phyloP scores from a whole-genome alignment of 23 red algal genomes.

The Gracilaria caudata region DNA sequence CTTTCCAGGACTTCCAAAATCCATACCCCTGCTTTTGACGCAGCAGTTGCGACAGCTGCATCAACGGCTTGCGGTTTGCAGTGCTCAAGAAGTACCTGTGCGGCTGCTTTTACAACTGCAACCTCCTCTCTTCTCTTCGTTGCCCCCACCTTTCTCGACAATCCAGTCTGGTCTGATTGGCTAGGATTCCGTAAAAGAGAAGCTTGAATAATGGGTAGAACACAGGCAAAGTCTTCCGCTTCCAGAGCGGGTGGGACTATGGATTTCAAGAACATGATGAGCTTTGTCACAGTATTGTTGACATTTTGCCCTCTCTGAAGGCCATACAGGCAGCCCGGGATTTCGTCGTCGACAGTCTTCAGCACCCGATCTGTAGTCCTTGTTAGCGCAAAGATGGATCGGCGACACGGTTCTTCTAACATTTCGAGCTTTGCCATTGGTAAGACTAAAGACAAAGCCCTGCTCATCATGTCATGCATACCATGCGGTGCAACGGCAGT shows the following conservation, averaged over 20 bases:
- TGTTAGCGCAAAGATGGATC: conserved; percentile 9
- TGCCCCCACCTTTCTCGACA: conserved; percentile 27
- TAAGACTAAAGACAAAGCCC: conserved; percentile 49
- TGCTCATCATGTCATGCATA: conserved; percentile 33
- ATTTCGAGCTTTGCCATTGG: conserved; percentile 31
- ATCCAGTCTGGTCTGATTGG: conserved; percentile 17
- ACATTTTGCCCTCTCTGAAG: conserved; percentile 38
- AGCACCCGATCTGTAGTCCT: not conserved
- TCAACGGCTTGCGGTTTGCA: conserved; percentile 68
- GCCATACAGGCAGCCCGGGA: conserved; percentile 29
- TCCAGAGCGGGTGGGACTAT: conserved; percentile 42
- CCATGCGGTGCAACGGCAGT: conserved; percentile 35
- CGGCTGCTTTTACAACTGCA: conserved; percentile 52
- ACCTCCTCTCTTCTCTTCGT: conserved; percentile 31
- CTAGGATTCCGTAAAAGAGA: conserved; percentile 44
- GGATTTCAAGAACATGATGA: conserved; percentile 28
- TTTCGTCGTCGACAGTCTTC: conserved; percentile 14
- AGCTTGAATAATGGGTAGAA: conserved; percentile 58
- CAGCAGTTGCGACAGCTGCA: conserved; percentile 67
- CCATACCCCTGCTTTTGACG: conserved; percentile 64
- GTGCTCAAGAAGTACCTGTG: conserved; percentile 64
- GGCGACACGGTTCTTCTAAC: conserved; percentile 51
- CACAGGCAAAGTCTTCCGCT: conserved; percentile 66
- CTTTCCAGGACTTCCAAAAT: conserved; percentile 68
- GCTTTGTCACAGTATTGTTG: conserved; percentile 1